These are phyloP conservation scores for Parafenestella ontariensis DNA, from an alignment of 2,329 filamentous ascomycete species.

Conservation along the genomic window DNA sequence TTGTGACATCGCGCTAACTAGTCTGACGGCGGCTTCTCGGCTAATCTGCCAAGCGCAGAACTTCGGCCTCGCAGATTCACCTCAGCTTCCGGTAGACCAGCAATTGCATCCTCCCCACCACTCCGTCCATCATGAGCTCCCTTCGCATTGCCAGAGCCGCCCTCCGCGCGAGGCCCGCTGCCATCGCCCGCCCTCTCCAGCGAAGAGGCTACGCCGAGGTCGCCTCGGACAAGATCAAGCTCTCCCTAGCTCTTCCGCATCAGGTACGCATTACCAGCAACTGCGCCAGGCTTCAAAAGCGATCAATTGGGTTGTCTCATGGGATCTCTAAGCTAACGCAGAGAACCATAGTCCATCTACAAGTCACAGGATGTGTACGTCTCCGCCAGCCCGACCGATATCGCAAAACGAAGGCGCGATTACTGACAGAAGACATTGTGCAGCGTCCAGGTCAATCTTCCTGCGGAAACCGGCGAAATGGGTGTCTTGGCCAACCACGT, in stretches of 20 bases:
- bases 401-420: constrained; percentile 26
- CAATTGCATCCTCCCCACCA: constrained; percentile 49
- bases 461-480: constrained; percentile 98
- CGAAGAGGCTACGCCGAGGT: constrained; percentile 82
- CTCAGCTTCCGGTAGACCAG: constrained; percentile 40
- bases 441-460: constrained; percentile 97
- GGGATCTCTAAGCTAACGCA: constrained; percentile 30
- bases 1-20: constrained; percentile 8
- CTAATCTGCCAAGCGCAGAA: constrained; percentile 34
- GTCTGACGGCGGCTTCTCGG: constrained; percentile 16
- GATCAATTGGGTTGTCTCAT: background rate
- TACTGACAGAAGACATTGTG: constrained; percentile 40
- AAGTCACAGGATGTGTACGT: constrained; percentile 75
- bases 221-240: constrained; percentile 77
- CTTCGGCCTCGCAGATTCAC: constrained; percentile 37
- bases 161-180: constrained; percentile 78
- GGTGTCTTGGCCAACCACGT: constrained; percentile 99
- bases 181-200: constrained; percentile 77
- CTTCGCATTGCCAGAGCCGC: constrained; percentile 90
- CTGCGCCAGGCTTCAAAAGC: constrained; percentile 8
- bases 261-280: constrained; percentile 72
- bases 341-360: constrained; percentile 66
- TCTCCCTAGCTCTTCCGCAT: constrained; percentile 96
- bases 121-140: constrained; percentile 77
- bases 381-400: constrained; percentile 36